phyloP scores from a whole-genome alignment of 805 yeast species.

The Saccharomycopsis javanensis region DNA sequence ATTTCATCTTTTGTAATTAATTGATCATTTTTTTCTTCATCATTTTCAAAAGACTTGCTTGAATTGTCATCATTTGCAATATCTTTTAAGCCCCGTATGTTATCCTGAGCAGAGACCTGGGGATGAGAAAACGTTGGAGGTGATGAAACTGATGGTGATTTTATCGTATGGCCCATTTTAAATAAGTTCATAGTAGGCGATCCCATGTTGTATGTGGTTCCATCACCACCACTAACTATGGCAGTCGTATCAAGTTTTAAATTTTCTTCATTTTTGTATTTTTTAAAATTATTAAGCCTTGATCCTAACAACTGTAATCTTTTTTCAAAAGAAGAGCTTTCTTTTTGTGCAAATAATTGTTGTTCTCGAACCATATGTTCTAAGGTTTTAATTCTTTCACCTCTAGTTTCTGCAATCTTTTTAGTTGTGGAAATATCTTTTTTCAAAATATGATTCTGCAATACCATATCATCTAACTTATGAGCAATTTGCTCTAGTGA shows the following conservation, averaged over 20 bases:
- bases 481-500: slow-evolving; percentile 46
- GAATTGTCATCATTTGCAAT: neutral
- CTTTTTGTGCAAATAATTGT: slow-evolving; percentile 37
- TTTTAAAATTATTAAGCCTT: slow-evolving; percentile 24
- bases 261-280: slow-evolving; percentile 4
- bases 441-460: slow-evolving; percentile 47
- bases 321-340: slow-evolving; percentile 40
- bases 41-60: neutral
- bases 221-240: neutral
- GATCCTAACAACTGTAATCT: slow-evolving; percentile 27
- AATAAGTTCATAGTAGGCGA: neutral
- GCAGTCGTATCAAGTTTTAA: neutral
- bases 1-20: neutral
- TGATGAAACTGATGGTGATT: neutral
- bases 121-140: neutral
- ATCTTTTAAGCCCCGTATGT: neutral
- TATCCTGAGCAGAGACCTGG: neutral
- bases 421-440: slow-evolving; percentile 48
- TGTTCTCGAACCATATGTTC: slow-evolving; percentile 43
- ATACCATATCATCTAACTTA: slow-evolving; percentile 53
- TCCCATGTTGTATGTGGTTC: neutral
- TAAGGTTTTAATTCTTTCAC: slow-evolving; percentile 44
- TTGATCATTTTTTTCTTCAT: neutral
- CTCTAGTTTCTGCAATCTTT: slow-evolving; percentile 47
- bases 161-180: neutral